Base-by-base conservation (phyloP, 768 basidiomycete species). In the Rhodotorula kratochvilovae region DNA sequence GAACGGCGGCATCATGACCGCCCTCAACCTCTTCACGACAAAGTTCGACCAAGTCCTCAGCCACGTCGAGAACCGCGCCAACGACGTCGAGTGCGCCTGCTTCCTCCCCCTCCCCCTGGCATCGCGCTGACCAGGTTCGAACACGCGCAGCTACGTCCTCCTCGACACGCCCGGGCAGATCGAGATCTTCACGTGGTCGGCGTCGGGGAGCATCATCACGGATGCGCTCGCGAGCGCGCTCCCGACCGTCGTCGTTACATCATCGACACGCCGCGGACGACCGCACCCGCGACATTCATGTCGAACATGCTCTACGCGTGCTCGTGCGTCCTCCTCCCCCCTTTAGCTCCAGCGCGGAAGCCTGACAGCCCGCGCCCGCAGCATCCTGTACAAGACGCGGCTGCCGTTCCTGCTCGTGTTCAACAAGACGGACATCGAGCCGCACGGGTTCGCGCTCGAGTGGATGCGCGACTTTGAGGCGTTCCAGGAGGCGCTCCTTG, bases 151-250 rank as follows among this genome's bases (percentile, higher is more conserved):
- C 77, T 89, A 98, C 82, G 86, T 99, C 70, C 88, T 99, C 57
- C 83, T 99, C 58, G 96, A 99, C 78, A 99, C 96, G 0, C 96
- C 96, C 12, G 96, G 96, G 8, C 96, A 99, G 81, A 99, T 99
- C 77, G 96, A 99, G 81, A 99, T 98, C 75, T 99, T 99, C 79
- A 99, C 96, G 61, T 99, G 96, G 96, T 97, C 94, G 0, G 96
- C 96, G 3, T 97, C 94, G 57, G 96, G 96, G 10, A 89, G 95
- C 19, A 99, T 99, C 78, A 98, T 99, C 77, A 99, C 96, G 53
- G 94, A 98, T 79, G 91, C 96, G 27, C 84, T 99, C 53, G 96
- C 96, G 1, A 90, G 91, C 5, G 87, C 93, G 1, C 83, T 98
- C 67, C 96, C 96, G 11, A 89, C 96, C 3, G 91, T 95, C 45